Percentiles rank a stretch among this genome's conserved stretches.
Conservation (phyloP, 208 protist genomes). For the Leishmania major region DNA sequence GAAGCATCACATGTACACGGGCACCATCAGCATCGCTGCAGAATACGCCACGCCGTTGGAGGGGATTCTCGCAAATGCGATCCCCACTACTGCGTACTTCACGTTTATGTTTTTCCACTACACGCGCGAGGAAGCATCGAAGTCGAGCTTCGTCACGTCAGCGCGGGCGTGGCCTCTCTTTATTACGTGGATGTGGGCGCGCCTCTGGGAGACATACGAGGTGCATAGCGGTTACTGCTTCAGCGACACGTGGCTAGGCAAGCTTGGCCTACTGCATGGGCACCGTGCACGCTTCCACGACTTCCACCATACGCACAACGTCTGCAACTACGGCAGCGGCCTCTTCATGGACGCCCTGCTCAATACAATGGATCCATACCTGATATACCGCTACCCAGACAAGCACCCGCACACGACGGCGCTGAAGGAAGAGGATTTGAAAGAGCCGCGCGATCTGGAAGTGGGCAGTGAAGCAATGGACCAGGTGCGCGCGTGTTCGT, state of each 20-base stretch:
- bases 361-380: conserved; percentile 59
- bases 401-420: conserved; percentile 19
- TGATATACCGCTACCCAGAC: conserved; percentile 30
- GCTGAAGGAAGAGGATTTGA: conserved; percentile 17
- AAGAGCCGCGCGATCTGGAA: conserved; percentile 11
- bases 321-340: conserved; percentile 52
- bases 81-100: conserved; percentile 53
- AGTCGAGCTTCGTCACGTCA: conserved; percentile 22
- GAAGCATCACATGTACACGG: conserved; percentile 71
- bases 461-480: conserved; percentile 5
- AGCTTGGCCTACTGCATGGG: conserved; percentile 49
- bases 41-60: conserved; percentile 61
- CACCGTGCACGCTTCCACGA: conserved; percentile 67
- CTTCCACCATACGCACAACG: conserved; percentile 74
- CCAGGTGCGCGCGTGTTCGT: neutral
- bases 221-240: conserved; percentile 74
- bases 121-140: conserved; percentile 23
- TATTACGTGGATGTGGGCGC: conserved; percentile 50
- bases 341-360: conserved; percentile 54
- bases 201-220: conserved; percentile 65
- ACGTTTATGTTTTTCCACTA: conserved; percentile 38
- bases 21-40: conserved; percentile 62
- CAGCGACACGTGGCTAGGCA: conserved; percentile 40
- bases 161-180: conserved; percentile 49
- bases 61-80: conserved; percentile 43